Conservation (phyloP, 768 basidiomycete species). For the Lactarius trivialis region DNA sequence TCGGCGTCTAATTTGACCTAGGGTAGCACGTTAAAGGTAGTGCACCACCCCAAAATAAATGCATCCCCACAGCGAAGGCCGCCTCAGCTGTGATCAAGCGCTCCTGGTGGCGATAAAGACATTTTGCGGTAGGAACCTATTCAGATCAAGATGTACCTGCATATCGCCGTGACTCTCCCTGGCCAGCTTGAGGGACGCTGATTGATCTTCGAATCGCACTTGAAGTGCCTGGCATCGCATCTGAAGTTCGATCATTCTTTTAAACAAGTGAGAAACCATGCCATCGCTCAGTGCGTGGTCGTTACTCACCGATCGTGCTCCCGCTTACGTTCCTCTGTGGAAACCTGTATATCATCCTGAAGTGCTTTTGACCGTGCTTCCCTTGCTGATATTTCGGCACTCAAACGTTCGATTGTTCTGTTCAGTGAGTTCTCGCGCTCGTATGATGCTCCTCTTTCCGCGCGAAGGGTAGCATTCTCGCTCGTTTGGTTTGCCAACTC, state of each 20-base stretch:
- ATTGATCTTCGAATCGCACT: conserved; percentile 55
- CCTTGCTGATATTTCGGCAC: conserved; percentile 5
- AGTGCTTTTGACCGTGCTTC: conserved; percentile 6
- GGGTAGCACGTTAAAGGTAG: background rate
- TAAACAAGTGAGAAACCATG: background rate
- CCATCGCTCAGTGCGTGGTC: background rate
- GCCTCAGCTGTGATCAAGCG: conserved; percentile 34
- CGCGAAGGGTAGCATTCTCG: conserved; percentile 5
- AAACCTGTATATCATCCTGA: conserved; percentile 6
- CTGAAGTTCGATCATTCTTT: conserved; percentile 19
- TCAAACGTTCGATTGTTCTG: conserved; percentile 6
- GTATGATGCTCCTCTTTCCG: conserved; percentile 1
- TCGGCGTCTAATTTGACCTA: conserved; percentile 30
- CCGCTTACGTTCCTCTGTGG: conserved; percentile 7
- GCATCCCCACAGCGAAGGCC: conserved; percentile 31
- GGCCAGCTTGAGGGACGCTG: conserved; percentile 44
- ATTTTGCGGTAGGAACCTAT: background rate
- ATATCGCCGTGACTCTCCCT: conserved; percentile 50
- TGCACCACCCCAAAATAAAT: conserved; percentile 5
- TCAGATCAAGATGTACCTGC: conserved; percentile 32
- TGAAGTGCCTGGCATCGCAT: conserved; percentile 38
- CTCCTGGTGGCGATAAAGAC: conserved; percentile 29
- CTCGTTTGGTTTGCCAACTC: conserved; percentile 4
- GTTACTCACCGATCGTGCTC: conserved; percentile 12
- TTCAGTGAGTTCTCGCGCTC: conserved; percentile 8